These are phyloP conservation scores for Adansonia grandidieri DNA, from an alignment of 441 rosid species.

Conservation along the genomic window DNA sequence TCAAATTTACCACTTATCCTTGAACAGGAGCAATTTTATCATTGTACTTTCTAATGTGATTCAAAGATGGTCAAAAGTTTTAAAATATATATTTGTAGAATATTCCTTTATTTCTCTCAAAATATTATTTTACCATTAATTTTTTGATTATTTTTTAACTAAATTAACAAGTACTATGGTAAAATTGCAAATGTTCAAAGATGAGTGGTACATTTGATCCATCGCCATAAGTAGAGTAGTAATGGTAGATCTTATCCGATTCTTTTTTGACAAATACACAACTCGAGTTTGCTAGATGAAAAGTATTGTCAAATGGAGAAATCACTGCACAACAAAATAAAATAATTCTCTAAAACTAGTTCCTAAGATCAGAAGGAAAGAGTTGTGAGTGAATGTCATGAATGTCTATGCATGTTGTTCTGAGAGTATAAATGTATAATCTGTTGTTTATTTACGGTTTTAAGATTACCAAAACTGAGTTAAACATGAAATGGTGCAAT, in stretches of 20 bases:
- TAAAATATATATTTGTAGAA: neutral
- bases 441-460: neutral
- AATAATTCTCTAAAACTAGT: neutral
- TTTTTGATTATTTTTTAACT: neutral
- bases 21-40: neutral
- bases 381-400: neutral
- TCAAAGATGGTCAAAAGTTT: neutral
- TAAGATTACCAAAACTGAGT: neutral
- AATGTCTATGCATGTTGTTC: neutral
- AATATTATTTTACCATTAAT: neutral
- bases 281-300: neutral
- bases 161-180: neutral
- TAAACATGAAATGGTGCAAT: slow-evolving; percentile 20
- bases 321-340: slow-evolving; percentile 6
- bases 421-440: neutral
- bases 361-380: neutral
- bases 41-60: neutral
- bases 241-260: neutral
- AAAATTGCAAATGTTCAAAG: neutral
- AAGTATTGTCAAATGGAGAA: neutral
- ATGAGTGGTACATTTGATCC: neutral
- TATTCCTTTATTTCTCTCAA: neutral
- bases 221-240: neutral
- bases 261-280: neutral
- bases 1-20: neutral